phyloP scores from a whole-genome alignment of 352 stramenopile genomes.

The Phytophthora fragariaefolia region DNA sequence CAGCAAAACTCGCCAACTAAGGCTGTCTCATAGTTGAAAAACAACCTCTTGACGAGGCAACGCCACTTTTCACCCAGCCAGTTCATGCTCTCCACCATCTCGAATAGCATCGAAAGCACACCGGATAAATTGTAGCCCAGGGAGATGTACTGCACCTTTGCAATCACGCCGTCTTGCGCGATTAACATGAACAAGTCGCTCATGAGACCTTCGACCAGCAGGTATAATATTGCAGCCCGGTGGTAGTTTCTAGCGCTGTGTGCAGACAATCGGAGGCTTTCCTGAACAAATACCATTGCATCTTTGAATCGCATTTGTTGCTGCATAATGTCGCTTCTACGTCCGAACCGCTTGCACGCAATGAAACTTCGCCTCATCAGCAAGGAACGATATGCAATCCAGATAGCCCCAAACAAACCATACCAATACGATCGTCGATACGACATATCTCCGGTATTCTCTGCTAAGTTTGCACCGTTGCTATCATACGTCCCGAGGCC shows the following conservation, averaged over 20 bases:
- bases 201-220: slow-evolving; percentile 32
- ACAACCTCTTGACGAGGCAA: slow-evolving; percentile 11
- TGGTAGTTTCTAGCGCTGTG: slow-evolving; percentile 29
- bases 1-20: slow-evolving; percentile 22
- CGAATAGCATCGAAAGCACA: slow-evolving; percentile 27
- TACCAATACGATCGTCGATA: slow-evolving; percentile 24
- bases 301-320: slow-evolving; percentile 5
- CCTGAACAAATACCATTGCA: slow-evolving; percentile 24
- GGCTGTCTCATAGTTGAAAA: slow-evolving; percentile 33
- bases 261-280: slow-evolving; percentile 17
- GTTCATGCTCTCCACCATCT: slow-evolving; percentile 24
- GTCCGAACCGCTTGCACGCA: slow-evolving; percentile 12
- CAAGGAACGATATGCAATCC: slow-evolving; percentile 13
- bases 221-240: slow-evolving; percentile 20
- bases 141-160: slow-evolving; percentile 32
- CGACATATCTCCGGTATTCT: neutral
- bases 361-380: slow-evolving; percentile 19
- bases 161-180: slow-evolving; percentile 19
- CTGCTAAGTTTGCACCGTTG: slow-evolving; percentile 3
- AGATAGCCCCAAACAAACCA: slow-evolving; percentile 16
- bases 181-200: slow-evolving; percentile 30
- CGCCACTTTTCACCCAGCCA: neutral
- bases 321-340: slow-evolving; percentile 9
- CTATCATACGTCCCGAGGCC: slow-evolving; percentile 14
- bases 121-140: slow-evolving; percentile 25